These are phyloP conservation scores for Hamamelis virginiana DNA, from an alignment of 164 flowering plant species.

Conservation along the genomic window DNA sequence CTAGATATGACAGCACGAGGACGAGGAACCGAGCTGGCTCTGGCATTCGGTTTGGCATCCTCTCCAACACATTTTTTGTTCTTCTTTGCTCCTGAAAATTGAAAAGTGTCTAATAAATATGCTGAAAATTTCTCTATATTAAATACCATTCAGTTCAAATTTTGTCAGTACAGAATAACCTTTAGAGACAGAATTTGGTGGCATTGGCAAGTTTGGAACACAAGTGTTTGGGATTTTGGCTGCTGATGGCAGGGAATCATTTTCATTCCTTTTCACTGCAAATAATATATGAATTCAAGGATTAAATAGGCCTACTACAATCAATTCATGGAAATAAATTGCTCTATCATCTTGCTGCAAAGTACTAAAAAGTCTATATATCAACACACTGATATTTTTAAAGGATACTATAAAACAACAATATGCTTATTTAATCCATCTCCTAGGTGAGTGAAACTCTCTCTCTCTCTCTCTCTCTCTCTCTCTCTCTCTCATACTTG, in stretches of 20 bases:
- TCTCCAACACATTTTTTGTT: background rate
- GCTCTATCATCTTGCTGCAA: too few relatives aligned
- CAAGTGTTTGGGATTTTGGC: slow-evolving; percentile 6
- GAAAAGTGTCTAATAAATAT: background rate
- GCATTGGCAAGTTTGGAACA: background rate
- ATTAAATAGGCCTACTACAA: background rate
- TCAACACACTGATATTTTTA: too few relatives aligned
- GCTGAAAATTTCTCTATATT: background rate
- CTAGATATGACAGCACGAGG: slow-evolving; percentile 25
- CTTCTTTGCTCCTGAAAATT: background rate
- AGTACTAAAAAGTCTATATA: background rate
- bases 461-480: too few relatives aligned
- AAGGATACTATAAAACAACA: too few relatives aligned
- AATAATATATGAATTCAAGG: background rate
- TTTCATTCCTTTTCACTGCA: slow-evolving; percentile 7
- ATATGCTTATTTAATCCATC: too few relatives aligned
- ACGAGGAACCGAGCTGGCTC: slow-evolving; percentile 1
- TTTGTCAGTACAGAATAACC: background rate
- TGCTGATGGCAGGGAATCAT: background rate
- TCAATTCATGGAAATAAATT: background rate
- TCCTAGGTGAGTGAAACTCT: too few relatives aligned
- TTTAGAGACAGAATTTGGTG: background rate
- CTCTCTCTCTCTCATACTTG: too few relatives aligned
- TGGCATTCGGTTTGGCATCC: background rate
- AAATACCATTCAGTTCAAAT: background rate